phyloP scores from a whole-genome alignment of 257 asterid genomes.

The Solanum chmielewskii region DNA sequence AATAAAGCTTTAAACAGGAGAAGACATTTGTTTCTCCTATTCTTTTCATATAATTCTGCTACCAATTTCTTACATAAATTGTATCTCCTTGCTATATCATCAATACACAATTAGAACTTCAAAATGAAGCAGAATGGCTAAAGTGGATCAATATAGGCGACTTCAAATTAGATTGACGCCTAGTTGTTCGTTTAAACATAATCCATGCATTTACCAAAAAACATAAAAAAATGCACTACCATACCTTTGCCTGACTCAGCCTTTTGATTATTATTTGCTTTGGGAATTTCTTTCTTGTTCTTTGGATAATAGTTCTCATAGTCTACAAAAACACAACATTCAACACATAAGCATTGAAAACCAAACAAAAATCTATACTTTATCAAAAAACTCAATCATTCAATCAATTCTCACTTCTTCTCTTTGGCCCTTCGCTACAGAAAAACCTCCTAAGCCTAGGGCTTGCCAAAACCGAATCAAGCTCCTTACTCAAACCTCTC shows the following conservation, averaged over 20 bases:
- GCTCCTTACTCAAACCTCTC: conserved; percentile 19
- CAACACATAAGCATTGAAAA: background rate
- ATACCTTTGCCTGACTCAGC: conserved; percentile 44
- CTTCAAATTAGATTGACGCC: background rate
- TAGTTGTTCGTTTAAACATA: background rate
- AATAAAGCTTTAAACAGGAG: background rate
- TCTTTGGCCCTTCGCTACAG: conserved; percentile 50
- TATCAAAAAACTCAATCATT: background rate
- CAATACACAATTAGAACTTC: background rate
- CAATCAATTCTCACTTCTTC: conserved; percentile 26
- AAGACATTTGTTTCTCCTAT: background rate
- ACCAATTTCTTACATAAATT: background rate
- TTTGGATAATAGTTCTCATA: conserved; percentile 56
- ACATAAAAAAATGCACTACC: background rate
- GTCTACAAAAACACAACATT: conserved; percentile 28
- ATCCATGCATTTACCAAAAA: background rate
- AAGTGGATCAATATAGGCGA: background rate
- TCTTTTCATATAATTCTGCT: background rate
- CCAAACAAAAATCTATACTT: background rate
- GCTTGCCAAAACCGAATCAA: conserved; percentile 12
- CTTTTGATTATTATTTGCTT: conserved; percentile 34
- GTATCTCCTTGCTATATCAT: background rate
- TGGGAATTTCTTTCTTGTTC: conserved; percentile 43
- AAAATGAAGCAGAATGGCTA: background rate
- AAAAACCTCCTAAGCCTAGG: conserved; percentile 44